phyloP scores from a whole-genome alignment of 805 yeast species.

The Candida michaelii region DNA sequence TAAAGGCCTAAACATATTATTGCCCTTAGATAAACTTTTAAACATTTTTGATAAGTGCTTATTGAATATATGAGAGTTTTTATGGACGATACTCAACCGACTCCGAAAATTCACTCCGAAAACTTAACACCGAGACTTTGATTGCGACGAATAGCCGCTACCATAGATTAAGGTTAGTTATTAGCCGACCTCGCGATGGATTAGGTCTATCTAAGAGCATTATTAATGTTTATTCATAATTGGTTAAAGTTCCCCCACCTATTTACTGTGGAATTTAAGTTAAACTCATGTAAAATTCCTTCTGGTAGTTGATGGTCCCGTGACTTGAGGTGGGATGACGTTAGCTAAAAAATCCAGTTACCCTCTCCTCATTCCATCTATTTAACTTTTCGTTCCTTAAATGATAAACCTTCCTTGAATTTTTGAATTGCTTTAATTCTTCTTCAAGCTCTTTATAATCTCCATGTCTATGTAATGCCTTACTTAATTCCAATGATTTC shows the following conservation, averaged over 20 bases:
- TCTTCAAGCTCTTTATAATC: conserved; percentile 14
- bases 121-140: background rate
- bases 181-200: no score
- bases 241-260: no score
- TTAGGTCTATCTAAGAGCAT: no score
- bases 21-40: background rate
- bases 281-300: no score
- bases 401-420: conserved; percentile 28
- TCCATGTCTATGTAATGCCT: background rate
- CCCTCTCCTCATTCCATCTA: conserved; percentile 46
- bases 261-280: no score
- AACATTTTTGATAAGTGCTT: background rate
- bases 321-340: no score
- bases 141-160: background rate
- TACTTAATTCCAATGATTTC: conserved; percentile 20
- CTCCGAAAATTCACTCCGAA: background rate
- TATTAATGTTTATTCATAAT: no score
- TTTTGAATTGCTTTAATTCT: conserved; percentile 19
- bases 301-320: no score
- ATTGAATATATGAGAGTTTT: conserved; percentile 1
- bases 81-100: conserved; percentile 11
- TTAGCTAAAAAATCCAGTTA: conserved; percentile 38
- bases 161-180: no score
- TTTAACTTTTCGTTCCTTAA: conserved; percentile 36
- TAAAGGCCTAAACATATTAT: background rate